Percentiles rank a stretch among this genome's conserved stretches.
Evolutionary conservation across 371 early-diverging fungal species (phyloP).

Genomic region (Mucor irregularis): DNA sequence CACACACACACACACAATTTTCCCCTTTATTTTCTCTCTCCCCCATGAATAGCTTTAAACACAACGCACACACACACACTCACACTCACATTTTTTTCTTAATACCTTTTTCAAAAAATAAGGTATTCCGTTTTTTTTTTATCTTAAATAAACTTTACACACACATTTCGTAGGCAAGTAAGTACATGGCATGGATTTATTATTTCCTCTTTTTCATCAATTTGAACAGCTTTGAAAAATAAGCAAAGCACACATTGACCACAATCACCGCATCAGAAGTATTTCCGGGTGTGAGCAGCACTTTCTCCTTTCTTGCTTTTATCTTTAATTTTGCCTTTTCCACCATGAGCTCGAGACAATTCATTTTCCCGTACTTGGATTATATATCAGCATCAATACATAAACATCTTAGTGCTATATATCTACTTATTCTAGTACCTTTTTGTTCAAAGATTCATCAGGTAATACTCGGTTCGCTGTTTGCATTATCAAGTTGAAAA

Average conservation of each 20-base stretch:
- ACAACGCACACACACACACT: not conserved
- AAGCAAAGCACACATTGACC: not conserved
- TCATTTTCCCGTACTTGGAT: not conserved
- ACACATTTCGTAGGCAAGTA: not conserved
- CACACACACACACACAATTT: not conserved
- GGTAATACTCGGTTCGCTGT: no score
- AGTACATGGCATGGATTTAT: not conserved
- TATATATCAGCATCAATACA: no score
- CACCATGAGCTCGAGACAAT: not conserved
- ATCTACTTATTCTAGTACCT: not conserved
- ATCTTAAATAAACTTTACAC: not conserved
- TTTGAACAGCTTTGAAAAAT: not conserved
- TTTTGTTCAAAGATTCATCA: no score
- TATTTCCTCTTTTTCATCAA: not conserved
- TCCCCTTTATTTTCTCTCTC: not conserved
- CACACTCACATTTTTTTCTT: not conserved
- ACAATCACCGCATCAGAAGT: not conserved
- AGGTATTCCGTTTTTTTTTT: no score
- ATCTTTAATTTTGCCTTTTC: not conserved
- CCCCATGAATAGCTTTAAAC: no score
- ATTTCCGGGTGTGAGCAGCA: no score
- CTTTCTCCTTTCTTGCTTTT: constrained; percentile 5
- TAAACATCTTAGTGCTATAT: not conserved
- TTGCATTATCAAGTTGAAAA: no score
- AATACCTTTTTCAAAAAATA: no score